phyloP scores from a whole-genome alignment of 495 filamentous ascomycete species.

The Talaromyces wortmannii region DNA sequence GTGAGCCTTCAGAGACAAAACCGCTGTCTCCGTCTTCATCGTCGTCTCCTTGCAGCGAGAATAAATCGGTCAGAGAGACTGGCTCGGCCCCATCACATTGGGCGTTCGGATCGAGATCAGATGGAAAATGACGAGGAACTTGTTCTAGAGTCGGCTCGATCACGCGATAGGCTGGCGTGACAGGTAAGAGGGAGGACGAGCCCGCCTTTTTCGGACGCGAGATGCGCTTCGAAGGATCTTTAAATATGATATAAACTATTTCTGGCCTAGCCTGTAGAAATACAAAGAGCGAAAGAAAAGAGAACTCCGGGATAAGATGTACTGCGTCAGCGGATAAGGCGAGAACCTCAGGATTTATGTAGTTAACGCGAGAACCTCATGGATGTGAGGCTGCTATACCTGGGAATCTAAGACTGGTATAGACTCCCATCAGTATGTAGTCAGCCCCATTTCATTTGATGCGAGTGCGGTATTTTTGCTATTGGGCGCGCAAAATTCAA shows the following conservation, averaged over 20 bases:
- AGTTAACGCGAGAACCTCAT: not conserved
- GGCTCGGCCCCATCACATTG: not conserved
- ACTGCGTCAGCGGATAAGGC: not conserved
- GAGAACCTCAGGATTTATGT: not conserved
- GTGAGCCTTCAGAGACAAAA: no score
- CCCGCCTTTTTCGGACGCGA: not conserved
- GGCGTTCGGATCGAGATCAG: not conserved
- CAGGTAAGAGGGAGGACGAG: not conserved
- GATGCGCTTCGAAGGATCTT: not conserved
- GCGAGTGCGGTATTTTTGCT: constrained; percentile 1
- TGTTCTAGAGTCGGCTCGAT: not conserved
- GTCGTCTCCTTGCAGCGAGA: not conserved
- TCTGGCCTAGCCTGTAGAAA: not conserved
- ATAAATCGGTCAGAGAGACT: not conserved
- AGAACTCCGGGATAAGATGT: not conserved
- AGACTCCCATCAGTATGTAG: not conserved
- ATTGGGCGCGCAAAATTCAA: not conserved
- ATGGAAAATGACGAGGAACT: not conserved
- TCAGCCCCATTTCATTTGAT: no score
- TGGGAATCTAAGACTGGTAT: not conserved
- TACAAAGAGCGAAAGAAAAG: not conserved
- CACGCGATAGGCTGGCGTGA: not conserved
- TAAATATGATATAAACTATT: constrained; percentile 1
- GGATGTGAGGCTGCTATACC: not conserved
- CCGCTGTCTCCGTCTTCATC: no score